A percentile compares a stretch with the other conserved stretches of the same genome.
Conservation (phyloP, 495 filamentous ascomycete species). For the Neurospora intermedia region DNA sequence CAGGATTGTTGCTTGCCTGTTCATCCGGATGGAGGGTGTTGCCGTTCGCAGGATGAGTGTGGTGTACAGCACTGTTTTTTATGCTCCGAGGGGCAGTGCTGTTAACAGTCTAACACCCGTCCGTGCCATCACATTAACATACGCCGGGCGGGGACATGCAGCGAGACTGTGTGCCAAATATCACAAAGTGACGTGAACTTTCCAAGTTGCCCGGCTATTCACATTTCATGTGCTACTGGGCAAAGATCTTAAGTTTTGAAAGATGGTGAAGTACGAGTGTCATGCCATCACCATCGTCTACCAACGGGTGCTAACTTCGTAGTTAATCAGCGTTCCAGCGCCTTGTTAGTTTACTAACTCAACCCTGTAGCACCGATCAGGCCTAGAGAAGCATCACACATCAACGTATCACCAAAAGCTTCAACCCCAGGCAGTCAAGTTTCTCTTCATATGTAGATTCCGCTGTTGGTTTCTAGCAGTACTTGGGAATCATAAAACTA, state of each 20-base stretch:
- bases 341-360: neutral
- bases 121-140: neutral
- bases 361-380: neutral
- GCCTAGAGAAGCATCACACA: neutral
- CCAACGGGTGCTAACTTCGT: neutral
- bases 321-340: neutral
- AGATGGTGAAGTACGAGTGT: neutral
- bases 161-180: neutral
- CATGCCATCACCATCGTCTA: neutral
- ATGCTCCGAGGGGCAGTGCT: neutral
- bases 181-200: neutral
- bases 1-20: neutral
- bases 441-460: neutral
- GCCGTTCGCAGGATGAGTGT: neutral
- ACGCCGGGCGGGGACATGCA: neutral
- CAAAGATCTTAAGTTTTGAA: neutral
- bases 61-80: neutral
- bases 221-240: neutral
- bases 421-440: neutral
- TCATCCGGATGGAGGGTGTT: neutral
- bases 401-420: neutral
- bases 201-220: neutral
- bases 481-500: neutral
- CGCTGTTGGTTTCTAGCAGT: neutral
- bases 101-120: neutral